Conservation (phyloP, 2,329 filamentous ascomycete genomes). For the Penicillium sp. region DNA sequence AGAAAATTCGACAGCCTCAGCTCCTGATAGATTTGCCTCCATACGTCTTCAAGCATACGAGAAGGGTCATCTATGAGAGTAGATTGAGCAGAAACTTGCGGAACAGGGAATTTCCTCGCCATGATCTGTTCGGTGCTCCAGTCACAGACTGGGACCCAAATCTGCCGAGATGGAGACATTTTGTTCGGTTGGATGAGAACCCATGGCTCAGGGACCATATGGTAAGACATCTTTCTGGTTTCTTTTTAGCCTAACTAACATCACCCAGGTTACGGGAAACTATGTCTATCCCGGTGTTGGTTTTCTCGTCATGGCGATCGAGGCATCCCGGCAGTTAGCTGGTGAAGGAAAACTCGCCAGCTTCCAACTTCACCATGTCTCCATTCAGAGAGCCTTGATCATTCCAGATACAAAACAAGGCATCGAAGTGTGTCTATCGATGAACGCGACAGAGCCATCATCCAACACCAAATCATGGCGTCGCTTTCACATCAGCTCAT, state of each 20-base stretch:
- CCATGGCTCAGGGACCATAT: conserved; percentile 35
- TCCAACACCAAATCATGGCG: conserved; percentile 27
- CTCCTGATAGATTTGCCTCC: conserved; percentile 30
- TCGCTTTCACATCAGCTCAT: conserved; percentile 35
- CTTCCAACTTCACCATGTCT: conserved; percentile 25
- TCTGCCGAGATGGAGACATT: conserved; percentile 32
- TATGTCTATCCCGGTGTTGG: conserved; percentile 32
- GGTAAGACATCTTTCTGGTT: conserved; percentile 11
- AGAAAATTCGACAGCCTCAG: conserved; percentile 4
- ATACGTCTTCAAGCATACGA: conserved; percentile 33
- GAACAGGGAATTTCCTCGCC: conserved; percentile 27
- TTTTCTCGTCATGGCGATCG: conserved; percentile 33
- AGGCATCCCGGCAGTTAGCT: conserved; percentile 29
- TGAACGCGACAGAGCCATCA: conserved; percentile 25
- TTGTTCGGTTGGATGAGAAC: conserved; percentile 30
- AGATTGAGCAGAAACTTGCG: conserved; percentile 32
- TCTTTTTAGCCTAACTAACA: not conserved
- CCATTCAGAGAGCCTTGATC: conserved; percentile 31
- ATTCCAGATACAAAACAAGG: conserved; percentile 35
- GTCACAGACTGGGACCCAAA: conserved; percentile 31
- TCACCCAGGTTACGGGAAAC: conserved; percentile 18
- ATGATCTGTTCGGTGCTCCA: conserved; percentile 34
- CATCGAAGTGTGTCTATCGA: conserved; percentile 31
- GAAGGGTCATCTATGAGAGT: conserved; percentile 27
- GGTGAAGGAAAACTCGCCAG: conserved; percentile 13